Evolutionary conservation across 2,329 filamentous ascomycete genomes (phyloP).

Genomic region (Penicillium sp.): DNA sequence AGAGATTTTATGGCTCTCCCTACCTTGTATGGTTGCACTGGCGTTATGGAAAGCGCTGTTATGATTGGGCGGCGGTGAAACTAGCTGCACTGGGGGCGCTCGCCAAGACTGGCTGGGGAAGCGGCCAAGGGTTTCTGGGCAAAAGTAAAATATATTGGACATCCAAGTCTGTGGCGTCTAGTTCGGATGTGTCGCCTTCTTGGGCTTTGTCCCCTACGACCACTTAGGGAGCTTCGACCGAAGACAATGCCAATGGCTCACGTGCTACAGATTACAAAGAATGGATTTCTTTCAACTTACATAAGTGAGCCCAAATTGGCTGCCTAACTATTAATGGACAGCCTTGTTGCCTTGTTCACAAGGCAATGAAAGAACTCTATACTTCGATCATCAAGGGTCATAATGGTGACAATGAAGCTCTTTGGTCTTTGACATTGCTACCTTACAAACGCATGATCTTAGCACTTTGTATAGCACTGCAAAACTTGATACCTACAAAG

Average conservation of each 20-base stretch:
- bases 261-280: too few relatives aligned
- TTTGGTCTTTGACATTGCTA: background rate
- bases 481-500: background rate
- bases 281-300: too few relatives aligned
- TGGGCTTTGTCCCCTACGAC: background rate
- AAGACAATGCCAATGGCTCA: too few relatives aligned
- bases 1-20: background rate
- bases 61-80: slow-evolving; percentile 7
- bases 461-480: background rate
- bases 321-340: too few relatives aligned
- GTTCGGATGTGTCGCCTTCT: background rate
- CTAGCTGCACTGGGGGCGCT: slow-evolving; percentile 13
- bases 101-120: slow-evolving; percentile 9
- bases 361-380: too few relatives aligned
- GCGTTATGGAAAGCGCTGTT: background rate
- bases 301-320: background rate
- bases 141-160: background rate
- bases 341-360: background rate
- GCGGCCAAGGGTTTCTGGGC: background rate
- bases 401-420: background rate
- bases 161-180: background rate
- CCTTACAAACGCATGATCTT: background rate
- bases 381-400: background rate
- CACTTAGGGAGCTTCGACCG: too few relatives aligned
- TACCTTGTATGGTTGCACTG: slow-evolving; percentile 14